Conservation (phyloP, 2,329 filamentous ascomycete species). For the Zymoseptoria pseudotritici region DNA sequence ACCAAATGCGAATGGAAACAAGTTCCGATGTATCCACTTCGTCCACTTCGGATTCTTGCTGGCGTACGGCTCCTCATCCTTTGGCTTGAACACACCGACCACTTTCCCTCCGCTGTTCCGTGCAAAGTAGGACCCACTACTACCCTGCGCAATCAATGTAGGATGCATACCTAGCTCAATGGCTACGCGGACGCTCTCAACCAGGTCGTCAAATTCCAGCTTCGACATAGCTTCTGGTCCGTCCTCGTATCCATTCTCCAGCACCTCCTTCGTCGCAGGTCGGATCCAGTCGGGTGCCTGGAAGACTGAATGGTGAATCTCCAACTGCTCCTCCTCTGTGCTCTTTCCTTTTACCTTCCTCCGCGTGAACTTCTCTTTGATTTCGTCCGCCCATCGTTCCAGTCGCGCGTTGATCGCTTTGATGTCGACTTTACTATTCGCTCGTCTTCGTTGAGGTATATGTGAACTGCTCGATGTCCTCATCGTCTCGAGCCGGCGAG, state of each 20-base stretch:
- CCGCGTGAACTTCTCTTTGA: constrained; percentile 93
- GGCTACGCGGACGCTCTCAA: constrained; percentile 82
- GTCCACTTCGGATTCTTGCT: constrained; percentile 98
- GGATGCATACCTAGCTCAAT: constrained; percentile 90
- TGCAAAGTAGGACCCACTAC: constrained; percentile 96
- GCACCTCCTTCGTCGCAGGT: constrained; percentile 66
- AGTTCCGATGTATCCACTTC: constrained; percentile 96
- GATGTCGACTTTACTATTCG: constrained; percentile 88
- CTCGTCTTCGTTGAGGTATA: constrained; percentile 46
- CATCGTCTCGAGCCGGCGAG: constrained; percentile 38
- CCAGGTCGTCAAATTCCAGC: constrained; percentile 75
- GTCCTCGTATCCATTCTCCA: constrained; percentile 49
- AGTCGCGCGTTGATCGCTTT: constrained; percentile 96
- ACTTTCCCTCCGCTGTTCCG: constrained; percentile 86
- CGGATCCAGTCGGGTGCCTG: constrained; percentile 82
- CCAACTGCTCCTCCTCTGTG: constrained; percentile 74
- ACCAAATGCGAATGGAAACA: constrained; percentile 96
- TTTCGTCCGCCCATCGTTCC: constrained; percentile 96
- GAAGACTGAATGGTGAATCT: constrained; percentile 97
- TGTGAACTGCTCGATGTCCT: constrained; percentile 31
- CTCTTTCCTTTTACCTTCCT: constrained; percentile 64
- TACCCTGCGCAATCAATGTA: constrained; percentile 92
- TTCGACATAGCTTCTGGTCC: constrained; percentile 58
- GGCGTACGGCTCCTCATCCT: constrained; percentile 97
- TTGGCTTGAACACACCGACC: constrained; percentile 96